Percentiles rank a stretch among this genome's conserved stretches.
Evolutionary conservation across 306 rosid genomes (phyloP).

Genomic region (Dryas drummondii): DNA sequence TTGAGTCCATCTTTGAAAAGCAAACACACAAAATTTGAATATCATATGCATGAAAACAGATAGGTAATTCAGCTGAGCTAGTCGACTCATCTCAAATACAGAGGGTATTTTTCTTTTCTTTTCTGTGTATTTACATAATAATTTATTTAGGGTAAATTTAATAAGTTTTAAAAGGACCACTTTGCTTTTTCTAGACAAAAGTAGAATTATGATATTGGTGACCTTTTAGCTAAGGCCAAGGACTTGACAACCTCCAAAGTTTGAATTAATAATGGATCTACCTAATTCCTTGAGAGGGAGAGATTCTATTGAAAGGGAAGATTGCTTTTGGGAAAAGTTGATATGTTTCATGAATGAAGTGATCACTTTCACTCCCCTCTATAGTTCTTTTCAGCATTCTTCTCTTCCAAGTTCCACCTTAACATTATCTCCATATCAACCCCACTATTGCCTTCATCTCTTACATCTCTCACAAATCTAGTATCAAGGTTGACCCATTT

Average conservation of each 20-base stretch:
- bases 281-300: constrained; percentile 35
- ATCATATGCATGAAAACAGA: background rate
- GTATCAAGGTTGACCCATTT: no score
- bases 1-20: background rate
- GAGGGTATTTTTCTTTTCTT: background rate
- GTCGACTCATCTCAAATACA: background rate
- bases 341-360: constrained; percentile 13
- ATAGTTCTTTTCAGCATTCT: background rate
- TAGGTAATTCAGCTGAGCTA: background rate
- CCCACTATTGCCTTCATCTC: constrained; percentile 9
- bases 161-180: background rate
- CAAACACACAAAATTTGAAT: constrained; percentile 6
- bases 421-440: constrained; percentile 20
- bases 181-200: constrained; percentile 3
- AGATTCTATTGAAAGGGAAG: constrained; percentile 14
- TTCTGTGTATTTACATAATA: background rate
- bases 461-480: no score
- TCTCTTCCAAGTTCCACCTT: background rate
- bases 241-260: constrained; percentile 15
- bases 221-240: constrained; percentile 23
- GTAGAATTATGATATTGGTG: constrained; percentile 27
- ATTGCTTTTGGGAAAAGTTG: constrained; percentile 10
- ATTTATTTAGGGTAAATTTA: background rate
- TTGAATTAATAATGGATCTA: constrained; percentile 16
- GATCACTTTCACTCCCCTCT: constrained; percentile 18